Percentiles rank a stretch among this genome's conserved stretches.
Conservation (phyloP, 116 monocot genomes). For the Cymodocea nodosa region DNA sequence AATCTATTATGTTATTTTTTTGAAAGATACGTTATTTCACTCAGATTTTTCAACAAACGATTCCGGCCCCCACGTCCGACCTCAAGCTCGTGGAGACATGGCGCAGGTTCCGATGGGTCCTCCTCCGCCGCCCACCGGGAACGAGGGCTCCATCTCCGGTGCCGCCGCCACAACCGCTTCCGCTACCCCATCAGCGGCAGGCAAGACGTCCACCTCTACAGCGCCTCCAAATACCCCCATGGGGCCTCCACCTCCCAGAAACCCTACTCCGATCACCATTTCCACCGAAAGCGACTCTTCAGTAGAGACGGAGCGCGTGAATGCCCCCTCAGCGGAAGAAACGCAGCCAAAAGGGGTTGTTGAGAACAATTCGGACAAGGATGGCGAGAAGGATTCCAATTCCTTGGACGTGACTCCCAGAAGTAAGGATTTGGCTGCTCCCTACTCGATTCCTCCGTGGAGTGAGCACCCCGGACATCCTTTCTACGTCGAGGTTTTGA, state of each 20-base stretch:
- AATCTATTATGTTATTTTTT: no score
- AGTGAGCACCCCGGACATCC: slow-evolving; percentile 48
- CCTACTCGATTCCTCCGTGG: slow-evolving; percentile 70
- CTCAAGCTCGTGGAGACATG: background rate
- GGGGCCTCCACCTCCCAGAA: slow-evolving; percentile 12
- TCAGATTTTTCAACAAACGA: no score
- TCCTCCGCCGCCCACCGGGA: background rate
- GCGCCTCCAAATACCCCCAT: slow-evolving; percentile 12
- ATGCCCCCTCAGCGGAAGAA: background rate
- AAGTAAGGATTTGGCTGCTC: slow-evolving; percentile 14
- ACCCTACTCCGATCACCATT: slow-evolving; percentile 21
- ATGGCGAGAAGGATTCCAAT: background rate
- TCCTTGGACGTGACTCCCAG: background rate
- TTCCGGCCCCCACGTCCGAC: no score
- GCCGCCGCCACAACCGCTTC: background rate
- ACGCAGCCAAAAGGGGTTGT: background rate
- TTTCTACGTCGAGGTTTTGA: slow-evolving; percentile 71
- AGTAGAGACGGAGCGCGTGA: background rate
- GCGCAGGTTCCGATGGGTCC: slow-evolving; percentile 10
- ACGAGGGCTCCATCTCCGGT: background rate
- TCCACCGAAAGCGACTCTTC: background rate
- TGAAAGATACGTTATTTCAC: no score
- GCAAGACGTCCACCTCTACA: background rate
- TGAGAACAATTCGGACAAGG: background rate
- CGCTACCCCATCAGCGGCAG: background rate